Conservation (phyloP, 352 stramenopile species). For the Pythium dissotocum region DNA sequence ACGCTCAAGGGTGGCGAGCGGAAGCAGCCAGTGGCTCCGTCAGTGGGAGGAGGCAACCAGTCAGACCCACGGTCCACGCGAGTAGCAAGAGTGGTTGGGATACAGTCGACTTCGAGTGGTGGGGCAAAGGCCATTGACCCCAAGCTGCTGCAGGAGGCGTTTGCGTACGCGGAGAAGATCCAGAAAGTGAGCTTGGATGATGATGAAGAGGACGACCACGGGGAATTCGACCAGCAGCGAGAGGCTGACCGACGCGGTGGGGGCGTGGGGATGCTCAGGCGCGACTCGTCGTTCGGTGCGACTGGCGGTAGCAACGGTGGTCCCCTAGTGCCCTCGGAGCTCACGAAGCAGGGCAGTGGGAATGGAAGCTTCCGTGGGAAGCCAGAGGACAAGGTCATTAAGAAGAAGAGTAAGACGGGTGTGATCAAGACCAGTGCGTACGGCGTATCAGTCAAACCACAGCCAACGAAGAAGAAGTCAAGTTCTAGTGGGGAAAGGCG, state of each 20-base stretch:
- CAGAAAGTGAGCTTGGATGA: constrained; percentile 48
- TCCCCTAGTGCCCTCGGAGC: constrained; percentile 5
- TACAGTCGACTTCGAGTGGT: background rate
- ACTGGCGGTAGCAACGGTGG: background rate
- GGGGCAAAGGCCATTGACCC: constrained; percentile 52
- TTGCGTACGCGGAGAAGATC: constrained; percentile 68
- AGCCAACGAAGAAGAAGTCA: constrained; percentile 36
- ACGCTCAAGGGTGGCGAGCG: constrained; percentile 31
- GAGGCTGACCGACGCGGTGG: constrained; percentile 12
- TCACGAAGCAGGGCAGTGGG: constrained; percentile 23
- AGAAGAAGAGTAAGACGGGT: constrained; percentile 38
- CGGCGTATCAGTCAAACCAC: constrained; percentile 38
- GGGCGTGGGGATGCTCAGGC: constrained; percentile 9
- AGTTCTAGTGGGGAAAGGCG: constrained; percentile 25
- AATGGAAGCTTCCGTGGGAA: constrained; percentile 8
- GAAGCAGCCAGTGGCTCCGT: constrained; percentile 11
- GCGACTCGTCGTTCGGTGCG: constrained; percentile 12
- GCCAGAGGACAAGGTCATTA: constrained; percentile 8
- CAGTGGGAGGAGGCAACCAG: constrained; percentile 15
- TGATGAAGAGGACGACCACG: constrained; percentile 42
- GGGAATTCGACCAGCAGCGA: constrained; percentile 31
- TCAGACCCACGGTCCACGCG: constrained; percentile 18
- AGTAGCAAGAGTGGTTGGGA: constrained; percentile 14
- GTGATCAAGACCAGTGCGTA: constrained; percentile 35
- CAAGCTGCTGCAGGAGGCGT: constrained; percentile 71